Conservation (phyloP, 1,284 basidiomycete species). For the Rhizoctonia solani region DNA sequence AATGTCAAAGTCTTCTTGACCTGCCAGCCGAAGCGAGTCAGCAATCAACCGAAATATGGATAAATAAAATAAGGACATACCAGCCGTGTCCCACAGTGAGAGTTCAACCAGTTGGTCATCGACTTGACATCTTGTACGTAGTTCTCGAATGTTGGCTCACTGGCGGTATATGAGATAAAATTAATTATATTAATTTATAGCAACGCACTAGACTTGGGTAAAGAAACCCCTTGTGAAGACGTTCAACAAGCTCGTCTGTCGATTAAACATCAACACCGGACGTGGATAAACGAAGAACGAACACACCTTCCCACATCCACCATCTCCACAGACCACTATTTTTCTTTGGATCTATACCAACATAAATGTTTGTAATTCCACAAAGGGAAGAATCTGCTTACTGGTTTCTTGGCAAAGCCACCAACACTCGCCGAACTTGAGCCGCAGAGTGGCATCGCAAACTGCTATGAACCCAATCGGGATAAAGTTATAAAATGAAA, state of each 20-base stretch:
- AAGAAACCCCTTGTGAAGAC: slow-evolving; percentile 87
- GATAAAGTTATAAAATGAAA: not conserved
- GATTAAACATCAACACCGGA: slow-evolving; percentile 2
- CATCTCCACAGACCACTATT: slow-evolving; percentile 87
- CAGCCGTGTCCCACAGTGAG: slow-evolving; percentile 95
- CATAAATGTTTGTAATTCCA: not conserved
- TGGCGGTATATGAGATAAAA: slow-evolving; percentile 44
- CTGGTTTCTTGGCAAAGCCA: slow-evolving; percentile 31
- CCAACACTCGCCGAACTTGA: slow-evolving; percentile 26
- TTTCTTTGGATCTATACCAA: slow-evolving; percentile 61
- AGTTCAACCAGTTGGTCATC: slow-evolving; percentile 86
- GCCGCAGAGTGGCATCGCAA: slow-evolving; percentile 32
- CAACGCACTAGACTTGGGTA: slow-evolving; percentile 80
- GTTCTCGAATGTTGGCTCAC: slow-evolving; percentile 93
- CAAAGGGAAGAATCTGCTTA: slow-evolving; percentile 1
- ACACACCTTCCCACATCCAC: slow-evolving; percentile 77
- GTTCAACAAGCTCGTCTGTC: slow-evolving; percentile 57
- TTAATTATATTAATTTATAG: not conserved
- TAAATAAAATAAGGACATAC: slow-evolving; percentile 51
- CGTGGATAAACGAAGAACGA: slow-evolving; percentile 48
- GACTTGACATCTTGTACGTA: slow-evolving; percentile 84
- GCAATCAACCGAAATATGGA: slow-evolving; percentile 18
- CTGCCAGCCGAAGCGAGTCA: slow-evolving; percentile 49
- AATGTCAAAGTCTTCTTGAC: slow-evolving; percentile 95
- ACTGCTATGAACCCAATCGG: not conserved